phyloP scores from a whole-genome alignment of 2,329 filamentous ascomycete species.

The Cordyceps tenuipes region DNA sequence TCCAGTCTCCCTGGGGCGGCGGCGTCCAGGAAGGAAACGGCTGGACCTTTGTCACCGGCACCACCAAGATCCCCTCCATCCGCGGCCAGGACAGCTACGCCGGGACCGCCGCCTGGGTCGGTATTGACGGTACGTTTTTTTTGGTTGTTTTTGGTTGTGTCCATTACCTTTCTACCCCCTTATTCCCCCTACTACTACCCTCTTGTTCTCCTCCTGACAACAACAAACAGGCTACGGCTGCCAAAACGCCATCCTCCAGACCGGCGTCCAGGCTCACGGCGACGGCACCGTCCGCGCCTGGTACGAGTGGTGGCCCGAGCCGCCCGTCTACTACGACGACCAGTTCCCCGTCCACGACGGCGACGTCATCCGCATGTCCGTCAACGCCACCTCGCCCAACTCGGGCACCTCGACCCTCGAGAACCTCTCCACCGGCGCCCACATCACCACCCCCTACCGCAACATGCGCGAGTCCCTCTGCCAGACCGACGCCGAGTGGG shows the following conservation, averaged over 20 bases:
- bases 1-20: background rate
- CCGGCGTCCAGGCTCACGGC: slow-evolving; percentile 31
- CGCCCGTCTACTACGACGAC: slow-evolving; percentile 27
- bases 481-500: slow-evolving; percentile 51
- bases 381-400: slow-evolving; percentile 16
- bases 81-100: background rate
- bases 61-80: slow-evolving; percentile 5
- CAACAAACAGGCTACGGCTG: slow-evolving; percentile 24
- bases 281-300: slow-evolving; percentile 27
- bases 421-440: slow-evolving; percentile 42
- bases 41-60: slow-evolving; percentile 5
- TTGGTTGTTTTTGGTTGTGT: background rate
- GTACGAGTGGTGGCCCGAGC: slow-evolving; percentile 35
- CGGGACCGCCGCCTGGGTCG: slow-evolving; percentile 30
- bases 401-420: slow-evolving; percentile 20
- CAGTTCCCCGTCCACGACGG: slow-evolving; percentile 16
- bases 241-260: slow-evolving; percentile 29
- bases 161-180: background rate
- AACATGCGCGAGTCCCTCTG: slow-evolving; percentile 32
- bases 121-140: slow-evolving; percentile 28
- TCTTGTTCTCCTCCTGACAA: background rate
- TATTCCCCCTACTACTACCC: background rate
- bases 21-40: slow-evolving; percentile 1
- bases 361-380: slow-evolving; percentile 18
- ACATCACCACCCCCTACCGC: slow-evolving; percentile 39